A percentile compares a stretch with the other conserved stretches of the same genome.
phyloP scores from a whole-genome alignment of 164 flowering plant species.

The Pachysandra terminalis region DNA sequence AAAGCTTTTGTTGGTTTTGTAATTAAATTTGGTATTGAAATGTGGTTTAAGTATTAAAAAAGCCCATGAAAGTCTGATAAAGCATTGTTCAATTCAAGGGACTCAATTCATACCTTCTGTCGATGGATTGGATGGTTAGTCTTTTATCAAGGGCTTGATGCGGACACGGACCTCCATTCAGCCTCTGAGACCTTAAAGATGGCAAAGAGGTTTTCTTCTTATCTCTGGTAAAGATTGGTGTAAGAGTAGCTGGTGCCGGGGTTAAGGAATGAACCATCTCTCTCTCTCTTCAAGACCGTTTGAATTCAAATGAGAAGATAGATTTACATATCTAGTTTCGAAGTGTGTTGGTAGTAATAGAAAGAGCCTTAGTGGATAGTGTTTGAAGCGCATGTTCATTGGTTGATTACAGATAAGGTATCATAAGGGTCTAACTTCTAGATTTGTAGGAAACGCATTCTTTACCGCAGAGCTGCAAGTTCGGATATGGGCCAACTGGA shows the following conservation, averaged over 20 bases:
- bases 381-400: conserved; percentile 15
- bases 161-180: background rate
- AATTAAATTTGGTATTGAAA: too few relatives aligned
- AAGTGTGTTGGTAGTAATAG: background rate
- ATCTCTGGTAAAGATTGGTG: conserved; percentile 1
- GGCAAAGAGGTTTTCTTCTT: conserved; percentile 9
- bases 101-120: conserved; percentile 24
- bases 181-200: conserved; percentile 8
- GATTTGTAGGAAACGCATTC: background rate
- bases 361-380: conserved; percentile 1
- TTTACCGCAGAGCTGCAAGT: too few relatives aligned
- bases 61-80: too few relatives aligned
- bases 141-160: background rate
- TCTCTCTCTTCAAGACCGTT: background rate
- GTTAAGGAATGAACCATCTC: conserved; percentile 24
- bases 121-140: background rate
- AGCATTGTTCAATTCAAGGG: too few relatives aligned
- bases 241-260: conserved; percentile 12
- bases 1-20: too few relatives aligned
- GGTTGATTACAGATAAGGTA: conserved; percentile 27
- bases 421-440: conserved; percentile 2
- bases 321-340: too few relatives aligned
- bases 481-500: too few relatives aligned
- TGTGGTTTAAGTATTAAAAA: too few relatives aligned
- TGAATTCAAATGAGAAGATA: conserved; percentile 1